phyloP scores from a whole-genome alignment of 2,329 filamentous ascomycete genomes.

The Drechslerella dactyloides region DNA sequence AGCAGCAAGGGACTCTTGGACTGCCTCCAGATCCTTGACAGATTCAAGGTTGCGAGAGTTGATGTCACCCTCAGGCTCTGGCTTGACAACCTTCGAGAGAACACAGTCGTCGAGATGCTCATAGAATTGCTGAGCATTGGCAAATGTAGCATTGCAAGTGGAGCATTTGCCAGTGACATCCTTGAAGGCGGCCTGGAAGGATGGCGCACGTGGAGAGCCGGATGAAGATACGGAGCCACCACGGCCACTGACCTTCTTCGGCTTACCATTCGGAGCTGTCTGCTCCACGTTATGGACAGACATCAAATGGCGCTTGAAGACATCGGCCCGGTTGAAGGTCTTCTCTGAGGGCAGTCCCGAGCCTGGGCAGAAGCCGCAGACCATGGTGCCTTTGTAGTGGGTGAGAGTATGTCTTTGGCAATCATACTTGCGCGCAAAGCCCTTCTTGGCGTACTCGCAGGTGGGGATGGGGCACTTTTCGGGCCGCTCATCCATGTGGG shows the following conservation, averaged over 20 bases:
- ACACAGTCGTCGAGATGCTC: slow-evolving; percentile 87
- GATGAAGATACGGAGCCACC: slow-evolving; percentile 53
- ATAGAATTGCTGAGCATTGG: slow-evolving; percentile 92
- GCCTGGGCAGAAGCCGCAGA: slow-evolving; percentile 91
- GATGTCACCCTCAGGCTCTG: slow-evolving; percentile 72
- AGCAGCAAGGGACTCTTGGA: slow-evolving; percentile 53
- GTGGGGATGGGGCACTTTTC: slow-evolving; percentile 93
- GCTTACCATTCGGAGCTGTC: slow-evolving; percentile 87
- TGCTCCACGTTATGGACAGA: slow-evolving; percentile 92
- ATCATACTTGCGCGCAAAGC: slow-evolving; percentile 93
- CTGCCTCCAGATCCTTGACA: slow-evolving; percentile 66
- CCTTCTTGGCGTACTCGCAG: slow-evolving; percentile 90
- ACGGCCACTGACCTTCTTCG: slow-evolving; percentile 64
- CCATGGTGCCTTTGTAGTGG: slow-evolving; percentile 97
- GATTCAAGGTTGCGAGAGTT: slow-evolving; percentile 70
- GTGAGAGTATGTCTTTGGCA: slow-evolving; percentile 94
- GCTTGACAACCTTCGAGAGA: slow-evolving; percentile 73
- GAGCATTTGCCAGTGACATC: slow-evolving; percentile 88
- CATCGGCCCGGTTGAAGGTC: slow-evolving; percentile 92
- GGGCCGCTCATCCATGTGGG: slow-evolving; percentile 85
- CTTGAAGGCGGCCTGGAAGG: slow-evolving; percentile 55
- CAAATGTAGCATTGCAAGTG: slow-evolving; percentile 84
- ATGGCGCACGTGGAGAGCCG: slow-evolving; percentile 50
- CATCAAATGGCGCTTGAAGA: slow-evolving; percentile 92
- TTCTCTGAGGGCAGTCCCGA: slow-evolving; percentile 88